Evolutionary conservation across 352 stramenopile species (phyloP), one percentile per base, ranked within the genome.

Genomic region (Phytophthora ramorum): DNA sequence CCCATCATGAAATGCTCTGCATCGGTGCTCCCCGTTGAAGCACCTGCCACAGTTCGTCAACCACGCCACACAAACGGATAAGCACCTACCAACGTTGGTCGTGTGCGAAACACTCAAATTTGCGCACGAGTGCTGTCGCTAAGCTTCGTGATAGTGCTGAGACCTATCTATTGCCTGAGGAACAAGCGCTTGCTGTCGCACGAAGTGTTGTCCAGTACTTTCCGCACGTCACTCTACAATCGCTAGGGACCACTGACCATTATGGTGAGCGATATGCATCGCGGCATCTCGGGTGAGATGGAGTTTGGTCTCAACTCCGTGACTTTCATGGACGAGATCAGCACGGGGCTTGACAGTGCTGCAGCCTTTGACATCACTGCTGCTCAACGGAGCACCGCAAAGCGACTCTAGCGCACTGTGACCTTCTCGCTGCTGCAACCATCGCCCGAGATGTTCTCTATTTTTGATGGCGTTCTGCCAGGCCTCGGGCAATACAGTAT

Each of bases 261-360:
- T 38, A 40, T 60, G 19, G 58, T 38, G 20, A 66, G 60, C 13
- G 28, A 49, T 5, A 13, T 66, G 20, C 38, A 60, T 24, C 69
- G 78, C 14, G 78, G 77, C 8, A 74, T 95, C 41, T 90, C 70
- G 8, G 91, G 90, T 43, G 81, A 92, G 76, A 98, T 98, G 81
- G 69, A 95, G 45, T 85, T 93, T 43, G 92, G 49, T 82, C 88
- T 61, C 89, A 89, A 49, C 82, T 75, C 64, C 22, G 80, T 79
- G 22, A 81, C 40, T 3, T 85, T 93, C 47, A 83, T 85, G 63
- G 93, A 98, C 69, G 86, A 96, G 76, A 97, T 98, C 65, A 94
- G 81, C 62, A 98, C 91, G n/a, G 48, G 64, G 76, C 53, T 52
- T 12, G 50, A 66, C 45, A 69, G 65, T 54, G 48, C 64, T 24